Percentiles rank a stretch among this genome's conserved stretches.
Conservation (phyloP, 305 asterid genomes). For the Fraxinus sp. region DNA sequence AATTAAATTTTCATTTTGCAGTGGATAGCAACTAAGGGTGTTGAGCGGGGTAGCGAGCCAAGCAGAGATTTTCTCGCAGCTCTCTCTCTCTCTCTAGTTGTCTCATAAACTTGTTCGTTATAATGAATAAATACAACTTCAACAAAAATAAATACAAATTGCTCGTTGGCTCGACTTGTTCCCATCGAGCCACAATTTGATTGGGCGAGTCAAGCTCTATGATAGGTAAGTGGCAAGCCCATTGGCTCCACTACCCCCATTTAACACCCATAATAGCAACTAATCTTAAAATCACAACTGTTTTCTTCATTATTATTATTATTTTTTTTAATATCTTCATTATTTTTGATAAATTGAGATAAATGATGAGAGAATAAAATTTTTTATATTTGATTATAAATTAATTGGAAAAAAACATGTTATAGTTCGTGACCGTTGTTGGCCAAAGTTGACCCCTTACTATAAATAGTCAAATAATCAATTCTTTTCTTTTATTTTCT, state of each 20-base stretch:
- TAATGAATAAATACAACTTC: too few relatives aligned
- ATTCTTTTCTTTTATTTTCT: not conserved
- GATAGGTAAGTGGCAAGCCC: not conserved
- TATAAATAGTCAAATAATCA: conserved; percentile 4
- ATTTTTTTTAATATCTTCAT: not conserved
- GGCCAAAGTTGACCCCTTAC: conserved; percentile 13
- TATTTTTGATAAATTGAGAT: not conserved
- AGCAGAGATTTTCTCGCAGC: not conserved
- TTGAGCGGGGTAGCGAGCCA: not conserved
- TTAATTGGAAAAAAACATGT: not conserved
- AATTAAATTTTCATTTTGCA: not conserved
- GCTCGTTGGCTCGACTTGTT: not conserved
- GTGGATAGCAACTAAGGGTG: not conserved
- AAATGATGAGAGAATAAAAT: not conserved
- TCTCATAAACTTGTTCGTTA: not conserved
- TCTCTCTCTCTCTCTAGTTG: not conserved
- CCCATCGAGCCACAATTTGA: not conserved
- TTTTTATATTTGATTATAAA: not conserved
- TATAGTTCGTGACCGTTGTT: not conserved
- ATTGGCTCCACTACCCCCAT: not conserved
- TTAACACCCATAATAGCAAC: not conserved
- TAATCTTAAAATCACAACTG: too few relatives aligned
- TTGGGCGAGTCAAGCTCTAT: not conserved
- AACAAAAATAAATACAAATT: too few relatives aligned
- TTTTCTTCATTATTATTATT: not conserved